Base-by-base conservation (phyloP, 164 flowering plant genomes). In the Buxus sempervirens region DNA sequence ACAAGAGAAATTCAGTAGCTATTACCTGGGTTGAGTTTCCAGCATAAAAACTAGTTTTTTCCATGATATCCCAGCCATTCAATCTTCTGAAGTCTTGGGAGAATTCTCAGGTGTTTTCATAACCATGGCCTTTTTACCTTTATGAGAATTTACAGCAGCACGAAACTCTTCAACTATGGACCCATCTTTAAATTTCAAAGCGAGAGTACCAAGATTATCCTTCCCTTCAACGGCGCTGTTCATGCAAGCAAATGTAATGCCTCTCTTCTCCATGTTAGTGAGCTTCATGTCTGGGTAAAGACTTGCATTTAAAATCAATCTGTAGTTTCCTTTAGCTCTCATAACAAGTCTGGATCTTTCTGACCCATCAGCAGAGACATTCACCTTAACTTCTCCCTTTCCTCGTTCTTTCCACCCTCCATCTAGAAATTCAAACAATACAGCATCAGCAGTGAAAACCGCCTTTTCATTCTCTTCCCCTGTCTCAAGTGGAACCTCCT, bases 351-450 rank as follows among this genome's bases (percentile, higher is more conserved):
- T 80, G 12, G 89, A 90, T 69, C 67, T 90, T 66, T 76, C 90
- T 0, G 72, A 56, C 59, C 77, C 93, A 6, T 68, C 54, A 21
- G 86, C 79, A 20, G 92, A 75, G 14, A 90, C 77, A 70, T 95
- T 95, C 60, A 95, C 84, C 72, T 88, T 95, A 25, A 95, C 62
- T 75, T 95, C 99, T 58, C 99, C 99, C 75, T 90, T 95, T 12
- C 99, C 99, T 19, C 99, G 85, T 70, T 92, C 99, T 78, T 92
- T 95, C 99, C 99, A 95, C 0, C 84, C 79, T 27, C 91, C 96
- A 66, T 86, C 88, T 28, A 82, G 57, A 74, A 73, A 95, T 69
- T 95, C 99, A 74, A 86, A 95, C 68, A 95, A 68, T 48, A 78
- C 80, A 48, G 97, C 90, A 74, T 95, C 96, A 42, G 96, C 96